Conservation (phyloP, 331 rosid genomes). For the Cydonia oblonga region DNA sequence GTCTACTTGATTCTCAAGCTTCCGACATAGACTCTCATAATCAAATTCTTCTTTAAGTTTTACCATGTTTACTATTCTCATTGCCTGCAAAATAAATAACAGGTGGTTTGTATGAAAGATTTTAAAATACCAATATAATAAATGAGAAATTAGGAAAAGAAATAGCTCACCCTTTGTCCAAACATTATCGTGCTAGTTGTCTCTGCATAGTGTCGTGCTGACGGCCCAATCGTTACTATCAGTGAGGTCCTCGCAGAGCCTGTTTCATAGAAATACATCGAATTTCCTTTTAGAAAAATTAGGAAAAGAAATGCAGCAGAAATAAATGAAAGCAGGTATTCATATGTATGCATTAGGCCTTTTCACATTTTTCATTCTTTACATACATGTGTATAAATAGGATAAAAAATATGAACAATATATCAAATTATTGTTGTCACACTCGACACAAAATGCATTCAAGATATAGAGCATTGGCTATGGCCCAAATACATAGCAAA, state of each 20-base stretch:
- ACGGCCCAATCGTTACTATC: constrained; percentile 54
- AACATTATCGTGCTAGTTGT: constrained; percentile 60
- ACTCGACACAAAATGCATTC: not conserved
- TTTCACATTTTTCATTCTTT: not conserved
- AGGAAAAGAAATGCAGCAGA: not conserved
- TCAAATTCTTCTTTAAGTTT: constrained; percentile 63
- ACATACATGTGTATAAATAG: not conserved
- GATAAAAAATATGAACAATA: not conserved
- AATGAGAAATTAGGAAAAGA: not conserved
- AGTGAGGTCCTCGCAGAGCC: constrained; percentile 78
- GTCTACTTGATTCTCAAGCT: constrained; percentile 62
- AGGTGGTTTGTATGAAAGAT: not conserved
- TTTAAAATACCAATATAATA: not conserved
- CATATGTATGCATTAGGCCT: not conserved
- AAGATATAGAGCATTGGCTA: not conserved
- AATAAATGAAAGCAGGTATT: not conserved
- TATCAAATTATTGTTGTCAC: not conserved
- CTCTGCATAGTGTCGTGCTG: constrained; percentile 41
- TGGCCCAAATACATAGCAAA: not conserved
- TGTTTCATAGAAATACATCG: constrained; percentile 9
- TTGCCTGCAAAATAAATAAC: constrained; percentile 37
- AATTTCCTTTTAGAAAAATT: not conserved
- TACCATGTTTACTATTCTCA: constrained; percentile 51
- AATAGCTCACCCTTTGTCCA: constrained; percentile 56
- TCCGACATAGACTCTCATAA: constrained; percentile 55